phyloP scores from a whole-genome alignment of 495 filamentous ascomycete genomes.

The Wilcoxina mikolae region DNA sequence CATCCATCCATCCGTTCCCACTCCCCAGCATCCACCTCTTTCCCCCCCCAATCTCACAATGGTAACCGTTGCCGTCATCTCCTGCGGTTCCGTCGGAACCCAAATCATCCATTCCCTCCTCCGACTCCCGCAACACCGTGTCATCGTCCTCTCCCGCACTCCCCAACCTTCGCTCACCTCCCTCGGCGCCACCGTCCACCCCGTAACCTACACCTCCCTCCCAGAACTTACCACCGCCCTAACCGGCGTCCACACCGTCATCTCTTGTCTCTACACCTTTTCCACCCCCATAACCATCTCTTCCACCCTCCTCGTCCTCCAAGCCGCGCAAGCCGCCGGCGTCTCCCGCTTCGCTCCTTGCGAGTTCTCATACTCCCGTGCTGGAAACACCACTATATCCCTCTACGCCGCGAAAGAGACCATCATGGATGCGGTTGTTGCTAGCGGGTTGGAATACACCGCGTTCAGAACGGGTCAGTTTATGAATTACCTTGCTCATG shows the following conservation, averaged over 20 bases:
- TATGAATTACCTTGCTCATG: constrained; percentile 32
- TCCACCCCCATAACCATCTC: constrained; percentile 19
- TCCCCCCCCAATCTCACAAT: no score
- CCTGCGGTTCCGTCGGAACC: not conserved
- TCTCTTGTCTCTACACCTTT: constrained; percentile 19
- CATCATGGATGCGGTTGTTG: constrained; percentile 22
- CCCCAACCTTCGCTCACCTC: not conserved
- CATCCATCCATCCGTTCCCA: no score
- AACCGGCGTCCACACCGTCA: constrained; percentile 20
- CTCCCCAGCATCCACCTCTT: no score
- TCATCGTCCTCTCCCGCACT: constrained; percentile 1
- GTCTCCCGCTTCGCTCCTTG: constrained; percentile 29
- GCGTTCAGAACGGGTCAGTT: constrained; percentile 27
- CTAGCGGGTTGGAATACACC: constrained; percentile 26
- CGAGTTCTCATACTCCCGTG: constrained; percentile 21
- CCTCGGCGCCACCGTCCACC: not conserved
- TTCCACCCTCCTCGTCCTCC: constrained; percentile 26
- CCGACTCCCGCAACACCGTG: not conserved
- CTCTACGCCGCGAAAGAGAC: constrained; percentile 14
- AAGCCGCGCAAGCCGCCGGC: constrained; percentile 27
- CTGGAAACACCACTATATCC: constrained; percentile 13
- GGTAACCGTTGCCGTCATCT: not conserved
- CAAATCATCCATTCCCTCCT: not conserved
- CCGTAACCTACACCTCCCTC: constrained; percentile 24
- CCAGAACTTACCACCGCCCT: constrained; percentile 19